Percentiles rank a stretch among this genome's conserved stretches.
These are phyloP conservation scores for Lichtheimia ornata DNA, from an alignment of 371 early-diverging fungal genomes.

Conservation along the genomic window DNA sequence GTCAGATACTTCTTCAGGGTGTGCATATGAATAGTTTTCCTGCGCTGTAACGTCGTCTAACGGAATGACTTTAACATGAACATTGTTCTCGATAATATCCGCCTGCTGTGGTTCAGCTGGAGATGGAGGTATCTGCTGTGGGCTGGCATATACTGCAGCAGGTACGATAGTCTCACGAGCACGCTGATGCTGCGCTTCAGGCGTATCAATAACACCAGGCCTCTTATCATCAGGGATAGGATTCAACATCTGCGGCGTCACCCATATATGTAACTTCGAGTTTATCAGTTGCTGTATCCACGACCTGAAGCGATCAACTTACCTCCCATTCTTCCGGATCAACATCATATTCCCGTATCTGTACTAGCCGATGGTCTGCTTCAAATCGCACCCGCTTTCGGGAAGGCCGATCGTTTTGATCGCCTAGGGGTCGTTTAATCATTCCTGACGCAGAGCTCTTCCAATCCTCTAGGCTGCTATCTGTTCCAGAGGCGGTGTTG, in stretches of 20 bases:
- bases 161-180: background rate
- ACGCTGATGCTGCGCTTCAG: background rate
- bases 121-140: background rate
- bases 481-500: background rate
- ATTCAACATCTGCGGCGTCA: background rate
- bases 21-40: background rate
- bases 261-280: background rate
- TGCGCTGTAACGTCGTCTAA: background rate
- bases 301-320: background rate
- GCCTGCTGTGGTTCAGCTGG: background rate
- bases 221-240: background rate
- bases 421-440: background rate
- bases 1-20: background rate
- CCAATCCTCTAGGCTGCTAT: background rate
- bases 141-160: background rate
- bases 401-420: background rate
- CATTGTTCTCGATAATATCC: background rate
- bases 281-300: background rate
- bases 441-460: background rate
- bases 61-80: background rate
- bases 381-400: slow-evolving; percentile 2
- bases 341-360: background rate
- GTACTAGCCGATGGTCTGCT: background rate
- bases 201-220: background rate
- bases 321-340: slow-evolving; percentile 1